phyloP scores from a whole-genome alignment of 306 rosid genomes.

The Hylodesmum podocarpum region DNA sequence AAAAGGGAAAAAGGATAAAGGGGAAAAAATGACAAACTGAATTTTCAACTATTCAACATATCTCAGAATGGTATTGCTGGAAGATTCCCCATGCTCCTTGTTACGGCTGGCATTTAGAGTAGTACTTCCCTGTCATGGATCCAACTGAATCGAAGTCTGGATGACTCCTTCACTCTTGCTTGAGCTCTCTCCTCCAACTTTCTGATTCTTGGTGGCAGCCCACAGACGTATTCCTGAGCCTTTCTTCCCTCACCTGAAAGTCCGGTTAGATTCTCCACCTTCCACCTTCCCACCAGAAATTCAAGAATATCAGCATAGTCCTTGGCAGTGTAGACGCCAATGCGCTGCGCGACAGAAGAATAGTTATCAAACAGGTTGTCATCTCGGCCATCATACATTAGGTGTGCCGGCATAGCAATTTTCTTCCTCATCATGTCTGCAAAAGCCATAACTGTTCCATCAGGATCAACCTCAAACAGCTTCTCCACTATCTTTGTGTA shows the following conservation, averaged over 20 bases:
- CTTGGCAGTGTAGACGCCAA: constrained; percentile 84
- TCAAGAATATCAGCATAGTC: constrained; percentile 92
- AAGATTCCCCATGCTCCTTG: constrained; percentile 19
- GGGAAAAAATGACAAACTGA: constrained; percentile 24
- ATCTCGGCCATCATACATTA: constrained; percentile 85
- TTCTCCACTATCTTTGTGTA: constrained; percentile 86
- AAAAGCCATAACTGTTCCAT: constrained; percentile 68
- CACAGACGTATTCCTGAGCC: constrained; percentile 84
- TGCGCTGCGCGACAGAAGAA: constrained; percentile 78
- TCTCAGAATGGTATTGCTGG: constrained; percentile 3
- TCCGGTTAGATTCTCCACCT: constrained; percentile 63
- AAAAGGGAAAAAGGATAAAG: background rate
- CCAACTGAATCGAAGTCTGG: constrained; percentile 66
- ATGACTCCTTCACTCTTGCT: constrained; percentile 58
- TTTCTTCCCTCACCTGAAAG: constrained; percentile 74
- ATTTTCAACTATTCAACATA: constrained; percentile 24
- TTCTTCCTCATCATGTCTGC: constrained; percentile 99
- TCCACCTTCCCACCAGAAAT: constrained; percentile 87
- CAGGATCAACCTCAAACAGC: constrained; percentile 86
- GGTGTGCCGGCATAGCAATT: constrained; percentile 87
- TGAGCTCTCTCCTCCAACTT: constrained; percentile 84
- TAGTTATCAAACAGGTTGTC: constrained; percentile 74
- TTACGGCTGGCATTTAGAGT: constrained; percentile 49
- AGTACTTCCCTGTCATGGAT: constrained; percentile 68
- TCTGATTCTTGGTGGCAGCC: constrained; percentile 79